A percentile compares a stretch with the other conserved stretches of the same genome.
phyloP scores from a whole-genome alignment of 768 basidiomycete genomes.

The Kondoa subrosea region DNA sequence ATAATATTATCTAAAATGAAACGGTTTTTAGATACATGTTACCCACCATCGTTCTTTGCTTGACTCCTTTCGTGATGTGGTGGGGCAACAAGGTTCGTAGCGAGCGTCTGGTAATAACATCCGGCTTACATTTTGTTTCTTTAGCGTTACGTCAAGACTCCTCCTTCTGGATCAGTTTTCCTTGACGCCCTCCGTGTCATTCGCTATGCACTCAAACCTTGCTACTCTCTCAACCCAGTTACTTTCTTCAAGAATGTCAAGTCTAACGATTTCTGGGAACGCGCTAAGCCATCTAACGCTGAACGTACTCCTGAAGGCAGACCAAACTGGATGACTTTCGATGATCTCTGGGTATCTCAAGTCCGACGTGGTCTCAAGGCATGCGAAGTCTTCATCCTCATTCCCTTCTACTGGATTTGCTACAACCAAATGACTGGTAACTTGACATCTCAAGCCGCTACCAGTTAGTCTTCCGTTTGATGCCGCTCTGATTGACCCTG shows the following conservation, averaged over 20 bases:
- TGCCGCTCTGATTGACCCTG: constrained; percentile 18
- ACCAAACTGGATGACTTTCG: constrained; percentile 29
- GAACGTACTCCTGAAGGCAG: constrained; percentile 14
- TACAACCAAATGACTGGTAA: constrained; percentile 19
- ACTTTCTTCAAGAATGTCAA: constrained; percentile 9
- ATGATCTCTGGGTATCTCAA: constrained; percentile 29
- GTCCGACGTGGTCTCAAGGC: constrained; percentile 30
- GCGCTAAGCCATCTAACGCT: constrained; percentile 23
- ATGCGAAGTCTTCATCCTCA: constrained; percentile 30
- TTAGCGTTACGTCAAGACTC: constrained; percentile 24
- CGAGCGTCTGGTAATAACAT: too few relatives aligned
- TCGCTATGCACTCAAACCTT: constrained; percentile 10
- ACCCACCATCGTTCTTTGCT: constrained; percentile 26
- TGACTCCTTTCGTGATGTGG: constrained; percentile 27
- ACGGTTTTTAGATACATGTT: constrained; percentile 6
- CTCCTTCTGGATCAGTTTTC: constrained; percentile 27
- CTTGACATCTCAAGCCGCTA: constrained; percentile 30
- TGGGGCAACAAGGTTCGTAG: constrained; percentile 25
- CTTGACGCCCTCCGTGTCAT: constrained; percentile 18
- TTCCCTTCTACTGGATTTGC: constrained; percentile 13
- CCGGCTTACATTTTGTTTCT: too few relatives aligned
- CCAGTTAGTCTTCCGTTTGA: neutral
- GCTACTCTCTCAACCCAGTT: constrained; percentile 15
- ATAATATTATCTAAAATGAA: neutral
- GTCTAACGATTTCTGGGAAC: constrained; percentile 25